A percentile compares a stretch with the other conserved stretches of the same genome.
Evolutionary conservation across 768 basidiomycete genomes (phyloP).

Genomic region (Pleurotus djamor): DNA sequence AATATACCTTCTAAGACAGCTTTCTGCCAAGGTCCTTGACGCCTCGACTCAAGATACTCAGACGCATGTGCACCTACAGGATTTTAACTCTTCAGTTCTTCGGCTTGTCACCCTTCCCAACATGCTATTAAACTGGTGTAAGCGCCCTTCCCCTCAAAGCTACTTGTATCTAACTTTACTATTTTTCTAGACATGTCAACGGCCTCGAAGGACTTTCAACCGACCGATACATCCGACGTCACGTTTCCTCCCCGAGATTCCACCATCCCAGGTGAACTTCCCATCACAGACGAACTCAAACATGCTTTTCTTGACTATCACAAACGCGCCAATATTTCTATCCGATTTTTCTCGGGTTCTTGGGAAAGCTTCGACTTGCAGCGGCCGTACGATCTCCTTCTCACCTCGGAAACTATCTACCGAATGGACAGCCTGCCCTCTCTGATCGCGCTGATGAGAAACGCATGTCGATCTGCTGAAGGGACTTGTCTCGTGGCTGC

Average conservation of each 20-base stretch:
- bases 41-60: slow-evolving; percentile 11
- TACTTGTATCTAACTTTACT: neutral
- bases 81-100: slow-evolving; percentile 85
- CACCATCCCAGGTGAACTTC: slow-evolving; percentile 51
- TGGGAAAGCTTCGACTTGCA: slow-evolving; percentile 61
- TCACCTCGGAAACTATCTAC: slow-evolving; percentile 96
- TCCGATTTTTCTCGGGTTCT: slow-evolving; percentile 81
- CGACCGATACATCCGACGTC: slow-evolving; percentile 23
- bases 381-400: slow-evolving; percentile 62
- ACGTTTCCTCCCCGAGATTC: slow-evolving; percentile 24
- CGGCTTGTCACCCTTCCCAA: slow-evolving; percentile 81
- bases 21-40: slow-evolving; percentile 28
- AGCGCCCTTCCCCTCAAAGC: slow-evolving; percentile 21
- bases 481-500: slow-evolving; percentile 77
- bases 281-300: slow-evolving; percentile 64
- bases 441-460: slow-evolving; percentile 52
- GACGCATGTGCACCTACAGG: slow-evolving; percentile 78
- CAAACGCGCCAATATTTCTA: slow-evolving; percentile 42
- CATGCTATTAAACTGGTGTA: slow-evolving; percentile 80
- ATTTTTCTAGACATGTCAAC: slow-evolving; percentile 54
- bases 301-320: slow-evolving; percentile 65
- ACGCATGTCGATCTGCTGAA: slow-evolving; percentile 22
- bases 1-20: slow-evolving; percentile 61
- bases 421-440: slow-evolving; percentile 57
- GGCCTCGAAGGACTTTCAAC: slow-evolving; percentile 45